Base-by-base conservation (phyloP, 2,329 filamentous ascomycete species). In the Scopulariopsis brevicaulis region DNA sequence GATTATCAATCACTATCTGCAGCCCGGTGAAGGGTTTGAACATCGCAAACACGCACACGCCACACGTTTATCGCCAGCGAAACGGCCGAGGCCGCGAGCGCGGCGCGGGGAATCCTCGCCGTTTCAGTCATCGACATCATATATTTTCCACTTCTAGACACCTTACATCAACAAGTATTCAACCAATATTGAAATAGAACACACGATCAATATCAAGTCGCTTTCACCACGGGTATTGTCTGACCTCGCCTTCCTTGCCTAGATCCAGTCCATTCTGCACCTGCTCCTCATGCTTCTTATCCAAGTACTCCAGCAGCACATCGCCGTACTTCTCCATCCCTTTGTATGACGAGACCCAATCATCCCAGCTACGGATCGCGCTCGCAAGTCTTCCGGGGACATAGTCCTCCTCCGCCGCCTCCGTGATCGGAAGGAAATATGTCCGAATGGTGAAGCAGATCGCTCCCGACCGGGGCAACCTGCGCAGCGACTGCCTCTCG, bases 311-410 rank as follows among this genome's bases (percentile, higher is more conserved):
- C 60, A 95, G 70, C 66, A 95, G 64, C 0, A 93, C 84, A 28
- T 85, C 81, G 22, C 77, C 80, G 69, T 91, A 95, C 72, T 78
- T 82, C 63, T 89, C 86, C 66, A 78, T 83, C 0, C 90, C 89
- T 73, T 94, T 94, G 68, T 96, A 95, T 63, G 73, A 74, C 18
- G 80, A 80, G 8, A 94, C 89, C 71, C 90, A 85, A 51, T 86
- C 83, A 1, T 86, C 88, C 90, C 90, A 94, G 68, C 89, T 93
- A 46, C 90, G 75, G 4, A 95, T 73, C 5, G 88, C 89, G 64
- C 86, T 89, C 2, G 90, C 90, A 65, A 95, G 69, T 37, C 90
- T 71, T 0, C 90, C 89, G 0, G 90, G 89, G 0, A 95, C 89
- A 67, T 88, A 89, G 20, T 84, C 81, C 71, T 93, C 88, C 67